These are phyloP conservation scores for Vinca minor DNA, from an alignment of 257 asterid species.

Conservation along the genomic window DNA sequence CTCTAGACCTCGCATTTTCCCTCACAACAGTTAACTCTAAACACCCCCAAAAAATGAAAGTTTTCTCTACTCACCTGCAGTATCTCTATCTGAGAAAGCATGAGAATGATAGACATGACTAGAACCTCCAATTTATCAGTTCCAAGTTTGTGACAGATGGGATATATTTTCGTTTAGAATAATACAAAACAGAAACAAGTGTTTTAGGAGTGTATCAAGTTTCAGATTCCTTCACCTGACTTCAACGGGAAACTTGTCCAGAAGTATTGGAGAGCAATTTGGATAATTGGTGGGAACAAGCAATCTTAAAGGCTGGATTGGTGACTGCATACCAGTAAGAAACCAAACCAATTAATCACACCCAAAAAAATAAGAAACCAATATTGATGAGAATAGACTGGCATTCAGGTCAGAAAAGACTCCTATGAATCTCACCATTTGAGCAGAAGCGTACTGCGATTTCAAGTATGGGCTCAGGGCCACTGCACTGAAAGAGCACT, in stretches of 20 bases:
- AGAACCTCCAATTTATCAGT: no score
- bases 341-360: constrained; percentile 15
- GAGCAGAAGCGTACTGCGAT: constrained; percentile 86
- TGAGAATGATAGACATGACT: no score
- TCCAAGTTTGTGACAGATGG: no score
- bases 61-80: no score
- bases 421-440: constrained; percentile 50
- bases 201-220: not conserved
- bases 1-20: no score
- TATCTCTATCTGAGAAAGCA: no score
- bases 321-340: constrained; percentile 48
- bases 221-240: constrained; percentile 43
- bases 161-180: no score
- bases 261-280: constrained; percentile 67
- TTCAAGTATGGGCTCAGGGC: constrained; percentile 81
- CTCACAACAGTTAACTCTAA: no score
- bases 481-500: constrained; percentile 75
- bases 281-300: constrained; percentile 73
- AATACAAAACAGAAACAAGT: not conserved
- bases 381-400: constrained; percentile 8
- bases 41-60: not conserved
- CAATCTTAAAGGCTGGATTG: constrained; percentile 78
- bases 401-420: constrained; percentile 4
- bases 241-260: constrained; percentile 85
- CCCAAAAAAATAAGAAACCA: constrained; percentile 4